A percentile compares a stretch with the other conserved stretches of the same genome.
Conservation (phyloP, 345 rosid genomes). For the Rhodamnia rubescens region DNA sequence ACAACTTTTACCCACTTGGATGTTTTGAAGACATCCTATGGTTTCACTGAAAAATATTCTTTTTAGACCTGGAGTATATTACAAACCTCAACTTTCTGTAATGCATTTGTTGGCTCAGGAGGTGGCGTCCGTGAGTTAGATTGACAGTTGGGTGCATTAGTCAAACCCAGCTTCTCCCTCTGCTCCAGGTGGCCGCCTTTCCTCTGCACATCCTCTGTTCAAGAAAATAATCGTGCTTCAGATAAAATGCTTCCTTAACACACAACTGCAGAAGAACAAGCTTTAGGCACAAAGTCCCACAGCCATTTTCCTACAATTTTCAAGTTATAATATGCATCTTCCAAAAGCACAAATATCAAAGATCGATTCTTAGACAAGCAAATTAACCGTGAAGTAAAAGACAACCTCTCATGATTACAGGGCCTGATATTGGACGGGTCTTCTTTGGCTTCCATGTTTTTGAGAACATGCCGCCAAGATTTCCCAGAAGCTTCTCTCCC, state of each 20-base stretch:
- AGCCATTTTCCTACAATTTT: not conserved
- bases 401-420: slow-evolving; percentile 52
- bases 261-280: not conserved
- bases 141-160: slow-evolving; percentile 26
- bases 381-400: not conserved
- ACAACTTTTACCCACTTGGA: not conserved
- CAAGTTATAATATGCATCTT: not conserved
- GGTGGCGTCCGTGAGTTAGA: slow-evolving; percentile 29
- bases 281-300: not conserved
- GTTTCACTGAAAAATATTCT: not conserved
- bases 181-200: slow-evolving; percentile 67
- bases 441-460: slow-evolving; percentile 98
- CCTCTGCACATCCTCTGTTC: slow-evolving; percentile 48
- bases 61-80: not conserved
- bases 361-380: not conserved
- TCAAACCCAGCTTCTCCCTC: slow-evolving; percentile 79
- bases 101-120: slow-evolving; percentile 51
- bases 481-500: slow-evolving; percentile 98
- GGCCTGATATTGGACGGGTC: slow-evolving; percentile 61
- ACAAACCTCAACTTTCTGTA: slow-evolving; percentile 78
- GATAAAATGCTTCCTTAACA: not conserved
- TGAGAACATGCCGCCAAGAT: slow-evolving; percentile 91
- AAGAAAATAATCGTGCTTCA: slow-evolving; percentile 1
- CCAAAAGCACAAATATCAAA: not conserved
- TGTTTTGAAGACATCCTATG: not conserved